These are phyloP conservation scores for Erythrophleum ivorense DNA, from an alignment of 331 rosid species.

Conservation along the genomic window DNA sequence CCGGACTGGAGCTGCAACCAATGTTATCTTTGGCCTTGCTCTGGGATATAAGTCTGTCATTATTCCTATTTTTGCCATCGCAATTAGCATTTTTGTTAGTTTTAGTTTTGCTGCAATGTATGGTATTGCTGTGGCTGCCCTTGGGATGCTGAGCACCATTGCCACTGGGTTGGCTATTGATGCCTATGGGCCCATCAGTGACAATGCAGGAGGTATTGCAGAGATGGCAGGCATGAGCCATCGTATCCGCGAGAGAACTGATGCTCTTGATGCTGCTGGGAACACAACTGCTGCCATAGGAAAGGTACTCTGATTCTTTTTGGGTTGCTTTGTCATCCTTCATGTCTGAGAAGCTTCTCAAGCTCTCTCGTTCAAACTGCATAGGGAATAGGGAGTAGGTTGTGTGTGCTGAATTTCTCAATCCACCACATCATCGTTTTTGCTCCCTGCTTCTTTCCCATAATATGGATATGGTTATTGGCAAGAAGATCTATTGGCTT, in stretches of 20 bases:
- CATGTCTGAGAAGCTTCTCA: background rate
- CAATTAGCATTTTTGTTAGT: slow-evolving; percentile 77
- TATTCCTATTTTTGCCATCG: slow-evolving; percentile 78
- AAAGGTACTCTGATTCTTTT: slow-evolving; percentile 54
- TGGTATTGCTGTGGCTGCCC: slow-evolving; percentile 80
- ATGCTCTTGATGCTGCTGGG: slow-evolving; percentile 92
- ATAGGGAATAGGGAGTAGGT: background rate
- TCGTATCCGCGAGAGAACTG: slow-evolving; percentile 86
- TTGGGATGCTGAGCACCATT: slow-evolving; percentile 83
- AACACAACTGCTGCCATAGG: slow-evolving; percentile 91
- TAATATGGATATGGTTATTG: background rate
- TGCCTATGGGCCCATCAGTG: slow-evolving; percentile 86
- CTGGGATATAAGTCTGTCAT: slow-evolving; percentile 81
- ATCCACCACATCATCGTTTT: background rate
- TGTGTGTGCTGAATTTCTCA: background rate
- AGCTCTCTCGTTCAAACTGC: slow-evolving; percentile 4
- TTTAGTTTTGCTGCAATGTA: slow-evolving; percentile 84
- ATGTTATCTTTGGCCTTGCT: slow-evolving; percentile 89
- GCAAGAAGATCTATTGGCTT: background rate
- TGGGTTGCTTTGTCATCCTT: background rate
- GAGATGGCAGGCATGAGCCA: slow-evolving; percentile 95
- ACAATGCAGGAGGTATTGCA: slow-evolving; percentile 88
- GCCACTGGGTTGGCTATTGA: slow-evolving; percentile 86
- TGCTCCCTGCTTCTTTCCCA: background rate
- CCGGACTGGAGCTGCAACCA: slow-evolving; percentile 88